Conservation (phyloP, 371 early-diverging fungal species). For the Apophysomyces elegans region DNA sequence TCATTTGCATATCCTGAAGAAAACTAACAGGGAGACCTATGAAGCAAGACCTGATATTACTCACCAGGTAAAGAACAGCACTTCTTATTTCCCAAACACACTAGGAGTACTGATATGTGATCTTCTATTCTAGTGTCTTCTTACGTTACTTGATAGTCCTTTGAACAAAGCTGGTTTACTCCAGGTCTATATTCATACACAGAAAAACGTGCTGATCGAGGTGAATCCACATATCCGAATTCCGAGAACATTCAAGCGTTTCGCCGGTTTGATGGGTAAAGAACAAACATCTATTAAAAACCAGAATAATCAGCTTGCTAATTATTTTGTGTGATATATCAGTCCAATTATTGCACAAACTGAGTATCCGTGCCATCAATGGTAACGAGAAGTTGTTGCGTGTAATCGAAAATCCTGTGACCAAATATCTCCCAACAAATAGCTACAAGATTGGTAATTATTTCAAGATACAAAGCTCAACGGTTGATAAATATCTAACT, state of each 20-base stretch:
- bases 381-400: conserved; percentile 93
- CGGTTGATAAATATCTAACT: too few relatives aligned
- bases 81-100: background rate
- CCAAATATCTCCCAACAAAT: conserved; percentile 92
- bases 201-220: conserved; percentile 95
- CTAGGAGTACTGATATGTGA: background rate
- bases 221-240: conserved; percentile 97
- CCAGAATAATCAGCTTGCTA: background rate
- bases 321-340: background rate
- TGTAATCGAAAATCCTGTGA: conserved; percentile 96
- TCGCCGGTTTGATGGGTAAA: conserved; percentile 92
- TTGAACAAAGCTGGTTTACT: conserved; percentile 96
- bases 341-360: conserved; percentile 97
- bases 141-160: conserved; percentile 97
- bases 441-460: conserved; percentile 80
- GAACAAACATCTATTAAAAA: background rate
- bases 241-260: conserved; percentile 98
- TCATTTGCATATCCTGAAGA: conserved; percentile 88
- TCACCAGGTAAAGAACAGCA: conserved; percentile 75
- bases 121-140: conserved; percentile 72
- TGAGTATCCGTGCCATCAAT: conserved; percentile 91
- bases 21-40: conserved; percentile 81
- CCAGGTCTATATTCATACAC: conserved; percentile 95
- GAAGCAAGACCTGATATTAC: conserved; percentile 96
- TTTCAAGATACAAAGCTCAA: background rate